Percentiles rank a stretch among this genome's conserved stretches.
Evolutionary conservation across 164 flowering plant genomes (phyloP).

Genomic region (Vitis rupestris): DNA sequence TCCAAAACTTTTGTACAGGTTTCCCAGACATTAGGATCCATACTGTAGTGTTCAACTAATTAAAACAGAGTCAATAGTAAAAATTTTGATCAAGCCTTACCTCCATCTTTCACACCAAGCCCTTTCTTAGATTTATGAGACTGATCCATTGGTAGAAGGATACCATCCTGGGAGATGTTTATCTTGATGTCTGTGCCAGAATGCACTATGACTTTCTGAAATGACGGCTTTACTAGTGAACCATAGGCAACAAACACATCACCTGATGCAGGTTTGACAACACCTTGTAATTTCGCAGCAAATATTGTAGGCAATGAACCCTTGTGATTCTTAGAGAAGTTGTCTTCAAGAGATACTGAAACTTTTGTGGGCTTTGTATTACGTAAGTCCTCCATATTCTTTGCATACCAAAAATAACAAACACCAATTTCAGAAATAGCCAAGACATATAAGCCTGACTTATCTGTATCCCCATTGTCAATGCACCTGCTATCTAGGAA

Average conservation of each 20-base stretch:
- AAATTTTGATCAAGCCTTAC: conserved; percentile 27
- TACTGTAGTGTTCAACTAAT: not conserved
- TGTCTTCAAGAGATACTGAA: conserved; percentile 37
- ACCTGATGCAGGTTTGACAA: conserved; percentile 39
- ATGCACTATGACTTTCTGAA: conserved; percentile 67
- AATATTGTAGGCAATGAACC: conserved; percentile 50
- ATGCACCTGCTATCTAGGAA: conserved; percentile 53
- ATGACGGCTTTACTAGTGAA: conserved; percentile 72
- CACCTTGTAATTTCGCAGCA: conserved; percentile 65
- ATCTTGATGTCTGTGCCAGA: conserved; percentile 60
- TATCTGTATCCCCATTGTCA: conserved; percentile 23
- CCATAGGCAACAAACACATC: conserved; percentile 74
- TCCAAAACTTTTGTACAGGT: not conserved
- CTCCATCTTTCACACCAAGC: conserved; percentile 34
- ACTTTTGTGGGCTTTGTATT: conserved; percentile 68
- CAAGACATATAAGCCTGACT: conserved; percentile 53
- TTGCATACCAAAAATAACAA: conserved; percentile 85
- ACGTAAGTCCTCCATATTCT: conserved; percentile 52
- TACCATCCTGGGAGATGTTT: conserved; percentile 49
- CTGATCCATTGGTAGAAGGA: conserved; percentile 59
- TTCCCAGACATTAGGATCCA: conserved; percentile 1
- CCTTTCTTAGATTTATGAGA: conserved; percentile 44
- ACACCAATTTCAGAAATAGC: conserved; percentile 83
- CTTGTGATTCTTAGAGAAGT: conserved; percentile 32
- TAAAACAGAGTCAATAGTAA: not conserved